A percentile compares a stretch with the other conserved stretches of the same genome.
Conservation (phyloP, 2,329 filamentous ascomycete species). For the Pseudopyrenochaeta lycopersici region DNA sequence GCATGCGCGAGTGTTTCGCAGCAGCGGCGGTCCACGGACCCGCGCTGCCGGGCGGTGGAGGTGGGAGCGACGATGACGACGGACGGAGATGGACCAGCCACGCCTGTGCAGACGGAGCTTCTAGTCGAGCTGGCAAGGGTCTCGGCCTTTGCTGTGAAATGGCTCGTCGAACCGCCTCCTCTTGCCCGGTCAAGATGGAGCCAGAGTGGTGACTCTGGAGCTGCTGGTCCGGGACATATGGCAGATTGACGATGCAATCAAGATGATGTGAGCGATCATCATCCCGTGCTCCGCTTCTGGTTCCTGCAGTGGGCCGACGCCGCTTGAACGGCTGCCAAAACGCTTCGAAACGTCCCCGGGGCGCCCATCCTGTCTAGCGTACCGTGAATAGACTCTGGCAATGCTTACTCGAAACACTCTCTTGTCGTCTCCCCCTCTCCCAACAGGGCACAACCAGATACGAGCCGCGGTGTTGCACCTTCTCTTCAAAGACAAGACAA, state of each 20-base stretch:
- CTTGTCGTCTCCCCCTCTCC: neutral
- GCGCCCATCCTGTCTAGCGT: neutral
- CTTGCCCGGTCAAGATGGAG: neutral
- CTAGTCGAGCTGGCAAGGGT: neutral
- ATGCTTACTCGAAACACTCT: no score
- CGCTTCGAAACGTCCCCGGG: conserved; percentile 1
- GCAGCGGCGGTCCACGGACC: conserved; percentile 20
- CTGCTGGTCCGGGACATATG: neutral
- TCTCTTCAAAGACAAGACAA: neutral
- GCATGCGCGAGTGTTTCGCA: conserved; percentile 13
- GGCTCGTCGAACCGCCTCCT: neutral
- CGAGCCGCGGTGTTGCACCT: neutral
- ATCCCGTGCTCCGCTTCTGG: neutral
- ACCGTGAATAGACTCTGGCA: neutral
- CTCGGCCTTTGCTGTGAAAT: conserved; percentile 2
- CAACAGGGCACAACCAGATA: neutral
- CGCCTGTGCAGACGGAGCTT: neutral
- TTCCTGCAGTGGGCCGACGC: conserved; percentile 8
- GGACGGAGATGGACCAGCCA: conserved; percentile 2
- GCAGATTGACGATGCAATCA: neutral
- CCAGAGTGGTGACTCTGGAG: neutral
- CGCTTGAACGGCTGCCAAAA: neutral
- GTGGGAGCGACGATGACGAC: conserved; percentile 15
- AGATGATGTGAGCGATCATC: neutral
- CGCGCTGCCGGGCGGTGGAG: conserved; percentile 9